phyloP scores from a whole-genome alignment of 495 filamentous ascomycete genomes.

The Aspergillus bridgeri region DNA sequence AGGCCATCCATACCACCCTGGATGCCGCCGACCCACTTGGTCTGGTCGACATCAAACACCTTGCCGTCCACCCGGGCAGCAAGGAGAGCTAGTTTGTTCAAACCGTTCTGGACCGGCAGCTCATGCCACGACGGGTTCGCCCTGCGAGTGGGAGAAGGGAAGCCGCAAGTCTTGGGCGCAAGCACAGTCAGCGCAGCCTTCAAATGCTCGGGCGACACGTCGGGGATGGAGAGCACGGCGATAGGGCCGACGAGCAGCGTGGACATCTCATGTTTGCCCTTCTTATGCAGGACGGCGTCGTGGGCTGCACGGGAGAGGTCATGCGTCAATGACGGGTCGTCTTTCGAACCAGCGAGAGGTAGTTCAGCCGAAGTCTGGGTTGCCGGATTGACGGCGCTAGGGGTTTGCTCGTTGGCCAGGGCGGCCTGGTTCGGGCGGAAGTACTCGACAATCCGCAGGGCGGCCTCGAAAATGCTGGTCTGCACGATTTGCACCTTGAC shows the following conservation, averaged over 20 bases:
- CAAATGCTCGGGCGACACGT: slow-evolving; percentile 76
- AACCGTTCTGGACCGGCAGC: slow-evolving; percentile 64
- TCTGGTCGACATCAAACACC: slow-evolving; percentile 76
- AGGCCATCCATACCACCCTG: slow-evolving; percentile 77
- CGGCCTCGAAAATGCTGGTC: slow-evolving; percentile 83
- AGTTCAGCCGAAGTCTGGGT: slow-evolving; percentile 42
- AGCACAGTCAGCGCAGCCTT: slow-evolving; percentile 74
- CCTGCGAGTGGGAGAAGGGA: slow-evolving; percentile 71
- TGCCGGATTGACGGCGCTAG: slow-evolving; percentile 41
- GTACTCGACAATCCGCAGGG: slow-evolving; percentile 80
- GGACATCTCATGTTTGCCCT: slow-evolving; percentile 60
- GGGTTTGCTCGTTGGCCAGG: slow-evolving; percentile 20
- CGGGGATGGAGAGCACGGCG: slow-evolving; percentile 74
- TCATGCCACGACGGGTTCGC: slow-evolving; percentile 80
- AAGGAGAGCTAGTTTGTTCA: slow-evolving; percentile 82
- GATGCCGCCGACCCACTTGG: slow-evolving; percentile 83
- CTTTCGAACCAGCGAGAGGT: slow-evolving; percentile 28
- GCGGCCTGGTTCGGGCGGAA: slow-evolving; percentile 58
- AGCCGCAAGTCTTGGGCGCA: slow-evolving; percentile 62
- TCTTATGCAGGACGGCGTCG: slow-evolving; percentile 50
- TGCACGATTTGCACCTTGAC: slow-evolving; percentile 79
- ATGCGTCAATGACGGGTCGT: slow-evolving; percentile 61
- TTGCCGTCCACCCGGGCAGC: slow-evolving; percentile 78
- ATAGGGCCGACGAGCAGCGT: slow-evolving; percentile 78
- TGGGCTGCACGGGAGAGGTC: slow-evolving; percentile 71